Percentiles rank a stretch among this genome's conserved stretches.
Evolutionary conservation across 768 basidiomycete genomes (phyloP).

Genomic region (Clavulina sp.): DNA sequence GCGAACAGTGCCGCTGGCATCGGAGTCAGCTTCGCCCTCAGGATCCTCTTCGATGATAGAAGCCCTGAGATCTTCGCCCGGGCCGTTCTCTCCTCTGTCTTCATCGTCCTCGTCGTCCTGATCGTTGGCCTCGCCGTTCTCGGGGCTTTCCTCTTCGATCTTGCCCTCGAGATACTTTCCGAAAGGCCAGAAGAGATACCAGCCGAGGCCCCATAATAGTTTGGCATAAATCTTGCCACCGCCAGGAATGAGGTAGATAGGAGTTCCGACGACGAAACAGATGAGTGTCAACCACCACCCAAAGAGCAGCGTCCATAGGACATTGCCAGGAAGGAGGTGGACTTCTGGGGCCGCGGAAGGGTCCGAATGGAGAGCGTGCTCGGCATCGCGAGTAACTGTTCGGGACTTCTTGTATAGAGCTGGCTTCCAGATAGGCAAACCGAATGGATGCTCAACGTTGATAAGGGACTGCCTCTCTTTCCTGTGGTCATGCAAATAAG

Average conservation of each 20-base stretch:
- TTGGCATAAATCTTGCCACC: constrained; percentile 73
- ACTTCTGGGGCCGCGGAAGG: constrained; percentile 89
- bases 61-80: not conserved
- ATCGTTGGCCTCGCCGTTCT: constrained; percentile 11
- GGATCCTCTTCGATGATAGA: constrained; percentile 18
- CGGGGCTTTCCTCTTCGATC: constrained; percentile 21
- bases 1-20: constrained; percentile 12
- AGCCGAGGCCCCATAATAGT: constrained; percentile 81
- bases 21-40: constrained; percentile 19
- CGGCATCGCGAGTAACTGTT: constrained; percentile 89
- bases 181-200: constrained; percentile 97
- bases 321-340: constrained; percentile 83
- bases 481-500: too few species aligned
- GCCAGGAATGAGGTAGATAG: constrained; percentile 56
- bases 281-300: constrained; percentile 82
- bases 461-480: constrained; percentile 95
- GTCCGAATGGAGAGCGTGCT: constrained; percentile 79
- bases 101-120: constrained; percentile 25
- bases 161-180: constrained; percentile 95
- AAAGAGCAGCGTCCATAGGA: constrained; percentile 78
- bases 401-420: constrained; percentile 96
- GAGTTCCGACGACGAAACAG: constrained; percentile 46
- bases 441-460: constrained; percentile 98
- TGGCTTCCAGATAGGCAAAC: constrained; percentile 98
- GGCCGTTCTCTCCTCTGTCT: too few species aligned